Evolutionary conservation across 2,329 filamentous ascomycete genomes (phyloP), one percentile per base, ranked within the genome.

Genomic region (Aureobasidium sp.): DNA sequence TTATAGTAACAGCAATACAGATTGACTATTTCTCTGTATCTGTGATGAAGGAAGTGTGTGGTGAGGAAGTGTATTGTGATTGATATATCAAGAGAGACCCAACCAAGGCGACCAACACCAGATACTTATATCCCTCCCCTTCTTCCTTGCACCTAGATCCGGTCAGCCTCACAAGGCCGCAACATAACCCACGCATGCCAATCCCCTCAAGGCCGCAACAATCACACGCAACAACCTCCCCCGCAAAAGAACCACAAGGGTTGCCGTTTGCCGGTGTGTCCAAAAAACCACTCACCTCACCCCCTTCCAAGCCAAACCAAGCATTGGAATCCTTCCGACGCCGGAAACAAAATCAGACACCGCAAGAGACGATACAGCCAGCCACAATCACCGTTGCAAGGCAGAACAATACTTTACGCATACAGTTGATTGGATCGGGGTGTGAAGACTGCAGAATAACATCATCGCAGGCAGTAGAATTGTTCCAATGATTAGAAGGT

Each of bases 121-220:
- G n/a, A 55, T 55, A 55, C 53, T 55, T 55, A 55, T 55, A 55
- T 33, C 43, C 31, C 31, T 7, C 31, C 15, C 25, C 27, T 31
- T 31, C 27, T 18, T n/a, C n/a, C 31, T 18, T n/a, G n/a, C n/a
- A n/a, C 10, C 50, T 38, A n/a, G n/a, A n/a, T 18, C 18, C 13
- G 13, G 13, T 13, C 29, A 20, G 31, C 45, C n/a, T 55, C 36
- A 55, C 53, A 42, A 55, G 53, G 53, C 53, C 53, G 53, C 36
- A 55, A 55, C 53, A 42, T 42, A 42, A 55, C 27, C n/a, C 15
- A 54, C 53, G 53, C 53, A 55, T n/a, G n/a, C n/a, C n/a, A n/a
- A n/a, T n/a, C n/a, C n/a, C n/a, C n/a, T n/a, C n/a, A n/a, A n/a
- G n/a, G n/a, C n/a, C n/a, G n/a, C n/a, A n/a, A n/a, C n/a, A n/a